These are phyloP conservation scores for Calocybe gangraenosa DNA, from an alignment of 768 basidiomycete species.

Conservation along the genomic window DNA sequence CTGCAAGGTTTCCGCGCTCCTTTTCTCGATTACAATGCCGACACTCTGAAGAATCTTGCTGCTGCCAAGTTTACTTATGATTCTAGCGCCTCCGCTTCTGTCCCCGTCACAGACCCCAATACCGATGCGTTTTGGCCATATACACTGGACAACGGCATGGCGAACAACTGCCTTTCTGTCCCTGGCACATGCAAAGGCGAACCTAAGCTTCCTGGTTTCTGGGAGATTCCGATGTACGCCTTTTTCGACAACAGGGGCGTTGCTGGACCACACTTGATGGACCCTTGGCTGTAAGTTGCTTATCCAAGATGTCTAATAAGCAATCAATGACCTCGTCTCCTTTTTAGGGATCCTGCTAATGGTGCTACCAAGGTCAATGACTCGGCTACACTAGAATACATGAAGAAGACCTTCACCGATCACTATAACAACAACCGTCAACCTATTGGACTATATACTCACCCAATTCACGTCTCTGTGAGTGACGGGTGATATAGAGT, in stretches of 20 bases:
- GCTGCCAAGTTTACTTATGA: constrained; percentile 68
- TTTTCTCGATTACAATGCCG: constrained; percentile 59
- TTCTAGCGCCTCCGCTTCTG: constrained; percentile 53
- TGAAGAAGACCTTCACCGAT: constrained; percentile 68
- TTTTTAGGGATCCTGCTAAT: constrained; percentile 47
- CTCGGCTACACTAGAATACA: constrained; percentile 61
- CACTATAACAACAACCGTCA: constrained; percentile 76
- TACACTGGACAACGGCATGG: constrained; percentile 74
- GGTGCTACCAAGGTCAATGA: constrained; percentile 49
- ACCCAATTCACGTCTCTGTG: constrained; percentile 73
- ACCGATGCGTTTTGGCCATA: constrained; percentile 86
- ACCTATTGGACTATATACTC: constrained; percentile 78
- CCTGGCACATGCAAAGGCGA: constrained; percentile 59
- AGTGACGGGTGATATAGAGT: constrained; percentile 11
- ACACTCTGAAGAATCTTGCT: constrained; percentile 57
- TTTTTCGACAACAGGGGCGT: constrained; percentile 60
- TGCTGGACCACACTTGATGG: constrained; percentile 68
- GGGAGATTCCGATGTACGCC: constrained; percentile 85
- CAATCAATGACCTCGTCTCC: neutral
- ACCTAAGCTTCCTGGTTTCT: constrained; percentile 71
- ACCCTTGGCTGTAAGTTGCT: constrained; percentile 72
- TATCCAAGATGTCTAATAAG: neutral
- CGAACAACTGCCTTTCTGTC: constrained; percentile 67
- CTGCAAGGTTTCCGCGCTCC: constrained; percentile 78
- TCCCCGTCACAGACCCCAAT: constrained; percentile 58